A percentile compares a stretch with the other conserved stretches of the same genome.
Conservation (phyloP, 1,139 yeast genomes). For the Yamadazyma siamensis region DNA sequence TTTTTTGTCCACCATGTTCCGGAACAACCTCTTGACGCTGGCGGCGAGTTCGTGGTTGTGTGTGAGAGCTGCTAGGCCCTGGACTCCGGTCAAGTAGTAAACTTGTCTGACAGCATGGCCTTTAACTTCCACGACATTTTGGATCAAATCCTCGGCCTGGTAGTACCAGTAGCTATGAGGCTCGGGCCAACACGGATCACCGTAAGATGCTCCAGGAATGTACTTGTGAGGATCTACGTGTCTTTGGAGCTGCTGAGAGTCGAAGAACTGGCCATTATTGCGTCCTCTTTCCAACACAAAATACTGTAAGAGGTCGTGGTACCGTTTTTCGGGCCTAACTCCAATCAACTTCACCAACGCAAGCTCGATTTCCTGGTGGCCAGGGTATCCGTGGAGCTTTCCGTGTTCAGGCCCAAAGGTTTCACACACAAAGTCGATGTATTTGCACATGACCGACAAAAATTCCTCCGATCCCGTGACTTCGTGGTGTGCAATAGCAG, state of each 20-base stretch:
- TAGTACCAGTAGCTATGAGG: conserved; percentile 19
- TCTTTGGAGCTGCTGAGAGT: conserved; percentile 12
- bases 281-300: conserved; percentile 19
- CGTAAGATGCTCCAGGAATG: conserved; percentile 8
- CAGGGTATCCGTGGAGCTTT: conserved; percentile 20
- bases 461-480: conserved; percentile 15
- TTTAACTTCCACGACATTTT: conserved; percentile 12
- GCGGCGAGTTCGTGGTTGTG: conserved; percentile 11
- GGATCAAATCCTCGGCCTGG: conserved; percentile 14
- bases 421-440: conserved; percentile 15
- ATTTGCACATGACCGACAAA: conserved; percentile 15
- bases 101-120: conserved; percentile 18
- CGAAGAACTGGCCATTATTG: conserved; percentile 16
- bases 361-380: conserved; percentile 22
- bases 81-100: conserved; percentile 17
- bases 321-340: conserved; percentile 13
- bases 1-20: conserved; percentile 18
- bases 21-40: conserved; percentile 14
- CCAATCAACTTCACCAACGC: conserved; percentile 17
- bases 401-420: conserved; percentile 15
- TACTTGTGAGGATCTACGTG: conserved; percentile 15
- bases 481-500: conserved; percentile 18
- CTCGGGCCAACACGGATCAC: conserved; percentile 12
- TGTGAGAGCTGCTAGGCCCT: conserved; percentile 13
- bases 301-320: conserved; percentile 15